phyloP scores from a whole-genome alignment of 1,139 yeast genomes.

The Spathaspora sp. region DNA sequence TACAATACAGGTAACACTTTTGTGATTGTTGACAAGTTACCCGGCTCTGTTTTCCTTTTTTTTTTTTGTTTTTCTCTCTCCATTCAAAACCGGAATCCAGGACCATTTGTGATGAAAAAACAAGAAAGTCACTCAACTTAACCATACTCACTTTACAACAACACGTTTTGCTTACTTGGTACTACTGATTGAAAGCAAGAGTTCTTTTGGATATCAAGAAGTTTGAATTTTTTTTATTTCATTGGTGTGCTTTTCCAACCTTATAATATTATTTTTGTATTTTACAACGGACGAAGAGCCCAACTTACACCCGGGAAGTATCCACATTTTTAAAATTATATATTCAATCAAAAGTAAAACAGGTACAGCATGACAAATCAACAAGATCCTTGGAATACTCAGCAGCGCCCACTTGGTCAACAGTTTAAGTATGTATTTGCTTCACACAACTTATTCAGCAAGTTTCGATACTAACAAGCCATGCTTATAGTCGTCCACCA shows the following conservation, averaged over 20 bases:
- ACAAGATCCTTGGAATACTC: constrained; percentile 47
- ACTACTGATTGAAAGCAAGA: not conserved
- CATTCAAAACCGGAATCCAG: not conserved
- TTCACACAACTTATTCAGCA: constrained; percentile 4
- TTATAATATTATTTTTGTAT: not conserved
- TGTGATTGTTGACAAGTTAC: not conserved
- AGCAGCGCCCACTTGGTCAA: constrained; percentile 46
- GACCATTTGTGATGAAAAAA: constrained; percentile 1
- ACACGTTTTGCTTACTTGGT: not conserved
- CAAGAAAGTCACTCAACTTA: not conserved
- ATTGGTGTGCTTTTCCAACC: not conserved
- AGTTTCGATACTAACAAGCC: constrained; percentile 26
- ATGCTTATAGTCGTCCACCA: constrained; percentile 50
- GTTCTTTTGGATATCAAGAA: not conserved
- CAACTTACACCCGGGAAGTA: not conserved
- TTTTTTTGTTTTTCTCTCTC: not conserved
- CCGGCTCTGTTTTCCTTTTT: not conserved
- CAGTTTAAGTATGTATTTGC: constrained; percentile 43
- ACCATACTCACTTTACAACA: not conserved
- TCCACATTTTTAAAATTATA: not conserved
- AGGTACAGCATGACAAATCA: constrained; percentile 35
- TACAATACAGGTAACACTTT: not conserved
- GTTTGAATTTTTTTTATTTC: not conserved
- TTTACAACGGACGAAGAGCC: not conserved
- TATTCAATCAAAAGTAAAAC: not conserved